A percentile compares a stretch with the other conserved stretches of the same genome.
phyloP scores from a whole-genome alignment of 2,329 filamentous ascomycete species.

The Colletotrichum brevisporum region DNA sequence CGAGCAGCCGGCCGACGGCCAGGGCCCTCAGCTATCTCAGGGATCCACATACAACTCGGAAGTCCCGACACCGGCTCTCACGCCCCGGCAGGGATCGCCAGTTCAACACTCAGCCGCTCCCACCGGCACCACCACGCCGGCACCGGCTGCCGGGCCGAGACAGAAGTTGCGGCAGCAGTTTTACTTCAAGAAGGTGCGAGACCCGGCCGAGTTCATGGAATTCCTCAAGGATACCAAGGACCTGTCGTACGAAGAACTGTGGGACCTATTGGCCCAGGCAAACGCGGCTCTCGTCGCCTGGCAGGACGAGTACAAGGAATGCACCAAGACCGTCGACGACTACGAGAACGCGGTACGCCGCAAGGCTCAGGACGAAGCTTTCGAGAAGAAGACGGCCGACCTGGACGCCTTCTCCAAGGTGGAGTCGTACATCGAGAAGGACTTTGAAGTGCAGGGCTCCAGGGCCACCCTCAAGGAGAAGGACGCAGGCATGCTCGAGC shows the following conservation, averaged over 20 bases:
- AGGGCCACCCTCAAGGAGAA: conserved; percentile 56
- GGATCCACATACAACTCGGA: conserved; percentile 46
- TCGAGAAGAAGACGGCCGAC: conserved; percentile 61
- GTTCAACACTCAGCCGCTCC: conserved; percentile 45
- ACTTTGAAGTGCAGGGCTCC: conserved; percentile 69
- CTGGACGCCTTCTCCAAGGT: conserved; percentile 50
- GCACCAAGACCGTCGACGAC: conserved; percentile 68
- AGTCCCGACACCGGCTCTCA: conserved; percentile 54
- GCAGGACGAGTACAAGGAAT: conserved; percentile 67
- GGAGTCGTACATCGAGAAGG: conserved; percentile 62
- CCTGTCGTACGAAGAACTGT: conserved; percentile 62
- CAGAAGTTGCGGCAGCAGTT: conserved; percentile 48
- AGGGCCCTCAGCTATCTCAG: conserved; percentile 28
- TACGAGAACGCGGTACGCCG: conserved; percentile 70
- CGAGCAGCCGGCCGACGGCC: conserved; percentile 31
- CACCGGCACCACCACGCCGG: conserved; percentile 49
- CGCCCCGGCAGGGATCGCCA: conserved; percentile 56
- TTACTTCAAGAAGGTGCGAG: conserved; percentile 64
- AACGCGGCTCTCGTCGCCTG: conserved; percentile 64
- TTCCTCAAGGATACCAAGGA: conserved; percentile 65
- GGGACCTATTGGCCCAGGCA: conserved; percentile 58
- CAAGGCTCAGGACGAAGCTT: conserved; percentile 62
- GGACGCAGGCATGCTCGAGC: conserved; percentile 59
- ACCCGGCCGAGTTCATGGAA: conserved; percentile 63
- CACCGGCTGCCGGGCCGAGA: conserved; percentile 51